Percentiles rank a stretch among this genome's conserved stretches.
Evolutionary conservation across 2,329 filamentous ascomycete genomes (phyloP).

Genomic region (Aspergillus costaricaensis): DNA sequence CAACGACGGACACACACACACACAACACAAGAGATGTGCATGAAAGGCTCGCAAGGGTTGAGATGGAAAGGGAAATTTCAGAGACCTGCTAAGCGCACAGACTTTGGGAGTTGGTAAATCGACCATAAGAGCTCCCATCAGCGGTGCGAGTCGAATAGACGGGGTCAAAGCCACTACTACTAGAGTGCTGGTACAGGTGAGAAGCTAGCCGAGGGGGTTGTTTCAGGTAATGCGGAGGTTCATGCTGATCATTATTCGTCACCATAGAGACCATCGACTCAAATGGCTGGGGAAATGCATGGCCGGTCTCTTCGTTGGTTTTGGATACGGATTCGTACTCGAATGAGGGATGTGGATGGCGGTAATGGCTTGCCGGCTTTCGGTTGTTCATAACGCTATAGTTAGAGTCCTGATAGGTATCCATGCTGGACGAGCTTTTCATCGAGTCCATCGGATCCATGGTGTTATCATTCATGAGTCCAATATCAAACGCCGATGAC

Average conservation of each 20-base stretch:
- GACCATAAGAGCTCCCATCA: conserved; percentile 30
- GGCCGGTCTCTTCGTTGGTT: conserved; percentile 26
- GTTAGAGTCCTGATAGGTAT: conserved; percentile 37
- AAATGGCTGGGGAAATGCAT: conserved; percentile 31
- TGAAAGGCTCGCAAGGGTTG: background rate
- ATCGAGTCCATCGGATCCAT: conserved; percentile 44
- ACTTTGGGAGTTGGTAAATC: conserved; percentile 38
- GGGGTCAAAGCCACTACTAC: conserved; percentile 33
- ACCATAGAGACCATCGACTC: conserved; percentile 35
- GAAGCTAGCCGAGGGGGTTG: conserved; percentile 24
- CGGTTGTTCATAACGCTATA: conserved; percentile 28
- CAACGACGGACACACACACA: background rate
- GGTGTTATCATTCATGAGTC: conserved; percentile 40
- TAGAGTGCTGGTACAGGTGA: conserved; percentile 28
- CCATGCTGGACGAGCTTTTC: conserved; percentile 34
- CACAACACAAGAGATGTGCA: background rate
- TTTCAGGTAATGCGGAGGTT: conserved; percentile 30
- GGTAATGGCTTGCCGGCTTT: conserved; percentile 28
- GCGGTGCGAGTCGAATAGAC: conserved; percentile 30
- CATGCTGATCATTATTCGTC: conserved; percentile 30
- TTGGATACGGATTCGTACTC: conserved; percentile 30
- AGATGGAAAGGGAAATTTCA: conserved; percentile 20
- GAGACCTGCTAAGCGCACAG: conserved; percentile 35
- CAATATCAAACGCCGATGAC: conserved; percentile 41
- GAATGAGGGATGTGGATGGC: conserved; percentile 29